These are phyloP conservation scores for Penicillium sp. DNA, from an alignment of 2,329 filamentous ascomycete species.

Conservation along the genomic window DNA sequence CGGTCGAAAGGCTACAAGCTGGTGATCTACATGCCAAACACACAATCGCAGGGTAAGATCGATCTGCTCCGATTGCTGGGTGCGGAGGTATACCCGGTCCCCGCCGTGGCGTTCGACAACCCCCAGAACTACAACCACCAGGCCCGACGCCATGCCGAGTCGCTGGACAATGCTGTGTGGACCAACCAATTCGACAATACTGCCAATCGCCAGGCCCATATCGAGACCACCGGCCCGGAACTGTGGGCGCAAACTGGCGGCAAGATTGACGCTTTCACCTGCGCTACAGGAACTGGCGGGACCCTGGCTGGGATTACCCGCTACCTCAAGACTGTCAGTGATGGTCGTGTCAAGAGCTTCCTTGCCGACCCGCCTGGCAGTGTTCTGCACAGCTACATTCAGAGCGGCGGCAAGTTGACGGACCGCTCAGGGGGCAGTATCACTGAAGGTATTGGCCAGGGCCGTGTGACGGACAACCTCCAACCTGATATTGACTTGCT, in stretches of 20 bases:
- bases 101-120: conserved; percentile 92
- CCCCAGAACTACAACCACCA: conserved; percentile 98
- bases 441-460: conserved; percentile 96
- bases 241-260: conserved; percentile 92
- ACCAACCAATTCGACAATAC: conserved; percentile 99
- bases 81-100: conserved; percentile 93
- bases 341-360: conserved; percentile 77
- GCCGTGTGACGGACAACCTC: conserved; percentile 92
- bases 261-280: conserved; percentile 88
- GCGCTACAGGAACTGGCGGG: conserved; percentile 87
- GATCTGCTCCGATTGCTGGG: conserved; percentile 86
- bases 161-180: conserved; percentile 86
- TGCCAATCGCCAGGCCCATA: conserved; percentile 88
- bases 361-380: conserved; percentile 92
- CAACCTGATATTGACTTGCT: conserved; percentile 77
- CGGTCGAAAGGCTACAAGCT: conserved; percentile 86
- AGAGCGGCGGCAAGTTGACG: conserved; percentile 75
- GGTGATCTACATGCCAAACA: conserved; percentile 99
- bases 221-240: conserved; percentile 95
- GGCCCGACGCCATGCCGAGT: conserved; percentile 82
- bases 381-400: conserved; percentile 88
- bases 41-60: conserved; percentile 96
- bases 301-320: conserved; percentile 85
- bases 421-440: conserved; percentile 84
- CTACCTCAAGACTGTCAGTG: conserved; percentile 79